phyloP scores from a whole-genome alignment of 768 basidiomycete species.

The Clavaria fumosa region DNA sequence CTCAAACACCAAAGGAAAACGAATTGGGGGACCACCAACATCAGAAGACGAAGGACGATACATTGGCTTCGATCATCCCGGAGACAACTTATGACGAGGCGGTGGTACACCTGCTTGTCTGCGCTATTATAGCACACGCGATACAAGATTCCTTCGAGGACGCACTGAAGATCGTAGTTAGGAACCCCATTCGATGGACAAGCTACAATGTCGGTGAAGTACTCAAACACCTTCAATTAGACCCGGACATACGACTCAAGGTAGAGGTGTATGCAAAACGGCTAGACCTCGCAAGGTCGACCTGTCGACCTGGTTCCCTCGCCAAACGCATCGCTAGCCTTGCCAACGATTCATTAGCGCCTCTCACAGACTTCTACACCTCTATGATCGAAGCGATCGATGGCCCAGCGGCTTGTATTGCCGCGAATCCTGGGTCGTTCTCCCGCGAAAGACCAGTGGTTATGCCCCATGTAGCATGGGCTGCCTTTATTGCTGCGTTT shows the following conservation, averaged over 20 bases:
- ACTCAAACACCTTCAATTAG: slow-evolving; percentile 21
- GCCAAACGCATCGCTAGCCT: slow-evolving; percentile 35
- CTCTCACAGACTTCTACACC: slow-evolving; percentile 34
- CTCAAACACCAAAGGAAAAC: no score
- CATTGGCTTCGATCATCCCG: slow-evolving; percentile 14
- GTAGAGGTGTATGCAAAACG: slow-evolving; percentile 30
- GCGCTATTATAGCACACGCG: slow-evolving; percentile 45
- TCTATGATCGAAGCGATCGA: slow-evolving; percentile 34
- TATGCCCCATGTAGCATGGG: slow-evolving; percentile 47
- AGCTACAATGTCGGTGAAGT: slow-evolving; percentile 23
- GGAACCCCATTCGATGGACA: slow-evolving; percentile 23
- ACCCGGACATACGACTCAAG: slow-evolving; percentile 25
- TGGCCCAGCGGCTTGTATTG: slow-evolving; percentile 39
- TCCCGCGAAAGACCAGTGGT: slow-evolving; percentile 28
- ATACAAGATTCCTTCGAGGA: slow-evolving; percentile 40
- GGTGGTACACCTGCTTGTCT: slow-evolving; percentile 30
- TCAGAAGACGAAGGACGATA: slow-evolving; percentile 13
- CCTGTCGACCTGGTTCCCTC: slow-evolving; percentile 35
- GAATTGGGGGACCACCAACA: slow-evolving; percentile 1
- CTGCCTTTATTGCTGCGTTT: slow-evolving; percentile 50
- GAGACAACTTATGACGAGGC: slow-evolving; percentile 11
- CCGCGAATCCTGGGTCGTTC: slow-evolving; percentile 24
- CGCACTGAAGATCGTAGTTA: slow-evolving; percentile 32
- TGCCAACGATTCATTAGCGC: slow-evolving; percentile 18
- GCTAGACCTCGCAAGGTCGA: slow-evolving; percentile 34